Evolutionary conservation across 768 basidiomycete species (phyloP).

Genomic region (Pleurotus platypus): DNA sequence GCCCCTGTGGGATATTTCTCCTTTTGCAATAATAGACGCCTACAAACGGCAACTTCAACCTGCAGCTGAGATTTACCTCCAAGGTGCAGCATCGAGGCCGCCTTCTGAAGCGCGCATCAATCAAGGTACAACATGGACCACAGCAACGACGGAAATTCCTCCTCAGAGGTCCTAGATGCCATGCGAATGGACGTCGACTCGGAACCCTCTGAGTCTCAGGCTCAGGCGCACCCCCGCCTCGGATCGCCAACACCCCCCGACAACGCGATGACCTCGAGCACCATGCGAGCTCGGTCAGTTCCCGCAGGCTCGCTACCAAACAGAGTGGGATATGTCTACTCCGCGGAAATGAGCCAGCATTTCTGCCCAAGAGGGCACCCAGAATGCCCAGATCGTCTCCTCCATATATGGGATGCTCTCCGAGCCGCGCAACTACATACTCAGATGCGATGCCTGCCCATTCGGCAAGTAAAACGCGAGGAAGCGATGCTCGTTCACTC

Average conservation of each 20-base stretch:
- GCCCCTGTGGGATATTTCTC: too few species aligned
- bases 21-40: too few species aligned
- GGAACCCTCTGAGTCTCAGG: background rate
- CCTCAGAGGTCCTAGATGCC: background rate
- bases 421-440: constrained; percentile 52
- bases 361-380: constrained; percentile 53
- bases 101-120: too few species aligned
- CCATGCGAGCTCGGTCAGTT: constrained; percentile 37
- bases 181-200: constrained; percentile 2
- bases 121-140: too few species aligned
- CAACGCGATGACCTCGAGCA: constrained; percentile 1
- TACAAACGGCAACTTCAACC: too few species aligned
- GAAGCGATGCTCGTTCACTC: constrained; percentile 91
- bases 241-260: background rate
- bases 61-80: too few species aligned
- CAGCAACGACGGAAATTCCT: too few species aligned
- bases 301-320: constrained; percentile 33
- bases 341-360: constrained; percentile 83
- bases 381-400: constrained; percentile 85
- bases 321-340: constrained; percentile 84
- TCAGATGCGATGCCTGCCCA: constrained; percentile 76
- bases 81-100: too few species aligned
- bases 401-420: constrained; percentile 67
- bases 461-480: constrained; percentile 66
- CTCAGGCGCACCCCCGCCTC: background rate